A percentile compares a stretch with the other conserved stretches of the same genome.
These are phyloP conservation scores for Geotrichum ghanense DNA, from an alignment of 805 yeast genomes.

Conservation along the genomic window DNA sequence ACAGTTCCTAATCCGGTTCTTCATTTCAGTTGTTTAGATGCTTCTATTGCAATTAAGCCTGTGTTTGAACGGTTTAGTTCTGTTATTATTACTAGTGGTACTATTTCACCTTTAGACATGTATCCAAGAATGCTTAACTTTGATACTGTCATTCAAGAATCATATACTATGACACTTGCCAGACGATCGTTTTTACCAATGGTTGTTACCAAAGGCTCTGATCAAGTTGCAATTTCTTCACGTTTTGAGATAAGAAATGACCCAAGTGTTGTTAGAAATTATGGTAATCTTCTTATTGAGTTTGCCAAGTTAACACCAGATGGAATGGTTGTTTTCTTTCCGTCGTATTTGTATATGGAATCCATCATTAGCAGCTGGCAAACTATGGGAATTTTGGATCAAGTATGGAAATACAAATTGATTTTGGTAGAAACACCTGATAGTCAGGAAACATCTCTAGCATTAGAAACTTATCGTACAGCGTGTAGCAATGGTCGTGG, in stretches of 20 bases:
- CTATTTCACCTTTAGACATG: slow-evolving; percentile 97
- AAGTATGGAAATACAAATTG: slow-evolving; percentile 94
- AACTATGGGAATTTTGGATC: slow-evolving; percentile 94
- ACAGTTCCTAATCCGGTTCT: slow-evolving; percentile 95
- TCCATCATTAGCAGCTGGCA: slow-evolving; percentile 98
- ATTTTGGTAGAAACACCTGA: slow-evolving; percentile 97
- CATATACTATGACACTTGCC: slow-evolving; percentile 91
- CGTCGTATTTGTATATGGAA: slow-evolving; percentile 95
- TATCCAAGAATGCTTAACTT: slow-evolving; percentile 94
- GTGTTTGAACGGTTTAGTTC: slow-evolving; percentile 88
- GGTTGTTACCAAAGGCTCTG: slow-evolving; percentile 95
- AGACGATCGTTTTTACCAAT: slow-evolving; percentile 87
- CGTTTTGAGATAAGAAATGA: slow-evolving; percentile 95
- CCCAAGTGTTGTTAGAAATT: slow-evolving; percentile 94
- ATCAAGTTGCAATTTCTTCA: slow-evolving; percentile 93
- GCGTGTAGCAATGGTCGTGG: slow-evolving; percentile 98
- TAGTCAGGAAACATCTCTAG: slow-evolving; percentile 95
- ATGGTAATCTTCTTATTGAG: slow-evolving; percentile 85
- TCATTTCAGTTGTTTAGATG: slow-evolving; percentile 90
- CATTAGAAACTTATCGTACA: slow-evolving; percentile 86
- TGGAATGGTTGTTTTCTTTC: slow-evolving; percentile 84
- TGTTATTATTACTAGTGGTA: slow-evolving; percentile 92
- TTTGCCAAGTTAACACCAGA: slow-evolving; percentile 94
- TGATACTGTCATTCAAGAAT: slow-evolving; percentile 86
- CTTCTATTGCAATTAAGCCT: slow-evolving; percentile 95